phyloP scores from a whole-genome alignment of 75 land plant genomes.

The Adiantum capillusveneris region DNA sequence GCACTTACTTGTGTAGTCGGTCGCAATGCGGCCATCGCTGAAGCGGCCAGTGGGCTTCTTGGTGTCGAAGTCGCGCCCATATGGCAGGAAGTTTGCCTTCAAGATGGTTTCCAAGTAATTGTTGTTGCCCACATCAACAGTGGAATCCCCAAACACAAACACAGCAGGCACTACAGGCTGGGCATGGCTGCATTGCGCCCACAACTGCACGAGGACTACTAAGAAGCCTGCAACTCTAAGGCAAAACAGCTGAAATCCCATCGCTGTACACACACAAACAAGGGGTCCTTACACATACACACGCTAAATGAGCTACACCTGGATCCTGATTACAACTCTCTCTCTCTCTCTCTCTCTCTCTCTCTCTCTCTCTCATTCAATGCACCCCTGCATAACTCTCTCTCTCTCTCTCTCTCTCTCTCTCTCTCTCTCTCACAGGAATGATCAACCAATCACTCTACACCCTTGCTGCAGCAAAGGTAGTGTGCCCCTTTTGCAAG shows the following conservation, averaged over 20 bases:
- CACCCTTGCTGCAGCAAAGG: too few species aligned
- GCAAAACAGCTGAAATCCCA: background rate
- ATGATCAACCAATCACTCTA: too few species aligned
- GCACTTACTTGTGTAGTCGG: conserved; percentile 13
- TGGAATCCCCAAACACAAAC: conserved; percentile 20
- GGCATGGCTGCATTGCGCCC: background rate
- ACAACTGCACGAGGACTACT: too few species aligned
- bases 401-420: conserved; percentile 4
- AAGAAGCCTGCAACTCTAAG: too few species aligned
- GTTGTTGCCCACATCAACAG: conserved; percentile 25
- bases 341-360: too few species aligned
- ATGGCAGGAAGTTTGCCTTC: conserved; percentile 16
- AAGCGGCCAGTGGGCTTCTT: conserved; percentile 20
- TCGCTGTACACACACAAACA: background rate
- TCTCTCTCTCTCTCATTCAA: background rate
- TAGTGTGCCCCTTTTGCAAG: too few species aligned
- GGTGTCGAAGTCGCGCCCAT: conserved; percentile 12
- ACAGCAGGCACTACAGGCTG: conserved; percentile 11
- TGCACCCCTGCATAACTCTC: background rate
- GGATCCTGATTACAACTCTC: too few species aligned
- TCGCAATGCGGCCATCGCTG: conserved; percentile 14
- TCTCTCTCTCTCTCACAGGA: conserved; percentile 1
- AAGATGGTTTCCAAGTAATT: conserved; percentile 16
- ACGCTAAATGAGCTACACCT: too few species aligned
- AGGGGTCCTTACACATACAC: background rate